Base-by-base conservation (phyloP, 495 filamentous ascomycete genomes). In the Neurospora sp. region DNA sequence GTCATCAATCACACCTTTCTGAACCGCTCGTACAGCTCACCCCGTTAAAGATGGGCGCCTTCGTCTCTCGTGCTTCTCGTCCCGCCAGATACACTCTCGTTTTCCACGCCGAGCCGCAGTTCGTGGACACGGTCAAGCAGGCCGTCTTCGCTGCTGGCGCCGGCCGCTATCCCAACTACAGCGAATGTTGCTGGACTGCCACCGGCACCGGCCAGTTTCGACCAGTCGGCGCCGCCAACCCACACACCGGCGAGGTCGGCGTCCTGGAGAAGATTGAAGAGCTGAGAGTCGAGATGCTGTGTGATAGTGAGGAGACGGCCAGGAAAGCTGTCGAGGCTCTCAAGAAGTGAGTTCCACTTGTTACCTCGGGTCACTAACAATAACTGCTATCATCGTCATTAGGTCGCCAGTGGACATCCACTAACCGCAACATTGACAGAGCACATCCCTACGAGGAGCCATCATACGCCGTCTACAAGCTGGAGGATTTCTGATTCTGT, bases 391-490 rank as follows among this genome's bases (percentile, higher is more conserved):
- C 38, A 9, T 7, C 0, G 27, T 2, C 41, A 14, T 16, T n/a
- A n/a, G n/a, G n/a, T 23, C 8, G 72, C 10, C 39, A 12, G 31
- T n/a, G 10, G 23, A 8, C n/a, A 37, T n/a, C 16, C 5, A 31
- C 23, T 73, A 40, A 72, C 70, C n/a, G 1, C 31, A 16, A 27
- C 40, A 8, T 1, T 12, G 2, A 39, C 75, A 90, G 89, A 76
- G 87, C 89, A 31, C 92, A 94, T 87, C 93, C 92, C 35, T 94
- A 94, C 77, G 92, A 94, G 77, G 90, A 92, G 78, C 87, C 88
- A 16, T 86, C 89, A 2, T 94, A 94, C 85, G 87, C 91, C 74
- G 92, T 94, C 35, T 90, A 88, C 81, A 91, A 87, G 80, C 78
- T 93, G 77, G 91, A 94, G 81, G 86, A 91, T 83, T 87, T 92